Evolutionary conservation across 805 yeast species (phyloP), one percentile per base, ranked within the genome.

Genomic region (Hanseniaspora singularis): DNA sequence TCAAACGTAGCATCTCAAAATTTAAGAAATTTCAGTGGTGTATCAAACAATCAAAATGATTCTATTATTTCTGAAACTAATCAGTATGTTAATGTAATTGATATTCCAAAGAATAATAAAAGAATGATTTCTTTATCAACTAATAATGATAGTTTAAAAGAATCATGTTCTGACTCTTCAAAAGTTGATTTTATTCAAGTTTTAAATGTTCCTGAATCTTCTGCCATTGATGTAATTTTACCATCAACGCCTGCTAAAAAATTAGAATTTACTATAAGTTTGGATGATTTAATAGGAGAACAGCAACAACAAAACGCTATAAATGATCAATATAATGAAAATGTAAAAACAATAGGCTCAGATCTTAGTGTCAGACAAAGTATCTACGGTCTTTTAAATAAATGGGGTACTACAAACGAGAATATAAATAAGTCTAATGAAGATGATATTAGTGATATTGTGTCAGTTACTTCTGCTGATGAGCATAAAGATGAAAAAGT

Each of bases 201-300:
- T 7, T 31, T 64, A 1, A 62, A 61, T 55, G 79, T 52, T 57
- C 84, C 77, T 32, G 60, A 49, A 57, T 71, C 51, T 56, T 77
- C 57, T 54, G 67, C 55, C 61, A 71, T 53, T 38, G 60, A 53
- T 52, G 60, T 56, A 28, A 68, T 81, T 12, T 61, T 76, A 6
- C 86, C 88, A 2, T 74, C 79, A 3, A 79, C 87, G 0, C 88
- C 85, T 0, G 76, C 75, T 8, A 79, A 73, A 56, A 77, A 74
- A 51, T 71, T 77, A 70, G 79, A 74, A 30, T 52, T 68, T 33
- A 59, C 62, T 4, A 38, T 48, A 10, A 40, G 36, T 12, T 24
- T 46, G 7, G 37, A 31, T 40, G 46, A 46, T 23, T 12, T 40
- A 31, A 53, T 57, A 20, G 54, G 49, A 36, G 60, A 59, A 6